A percentile compares a stretch with the other conserved stretches of the same genome.
phyloP scores from a whole-genome alignment of 2,329 filamentous ascomycete species.

The Ophiostoma sp. region DNA sequence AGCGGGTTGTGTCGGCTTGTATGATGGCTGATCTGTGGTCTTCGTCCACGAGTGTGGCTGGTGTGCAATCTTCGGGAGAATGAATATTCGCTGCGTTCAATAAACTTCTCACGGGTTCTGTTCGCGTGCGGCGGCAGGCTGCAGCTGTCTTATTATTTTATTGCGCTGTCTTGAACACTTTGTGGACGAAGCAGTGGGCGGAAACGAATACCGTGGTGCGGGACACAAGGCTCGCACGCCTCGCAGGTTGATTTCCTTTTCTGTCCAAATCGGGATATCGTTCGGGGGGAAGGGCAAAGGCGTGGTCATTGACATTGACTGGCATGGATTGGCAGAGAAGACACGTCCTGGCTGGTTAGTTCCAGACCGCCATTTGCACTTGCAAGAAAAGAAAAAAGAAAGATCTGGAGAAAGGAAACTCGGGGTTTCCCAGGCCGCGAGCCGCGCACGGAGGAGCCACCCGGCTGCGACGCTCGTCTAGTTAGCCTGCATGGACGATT shows the following conservation, averaged over 20 bases:
- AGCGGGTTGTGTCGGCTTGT: not conserved
- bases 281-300: not conserved
- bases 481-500: not conserved
- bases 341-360: not conserved
- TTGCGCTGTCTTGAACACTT: not conserved
- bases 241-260: not conserved
- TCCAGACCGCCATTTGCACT: conserved; percentile 10
- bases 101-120: not conserved
- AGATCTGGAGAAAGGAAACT: not conserved
- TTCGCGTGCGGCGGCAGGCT: not conserved
- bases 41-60: not conserved
- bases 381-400: not conserved
- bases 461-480: not conserved
- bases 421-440: conserved; percentile 4
- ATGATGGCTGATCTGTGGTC: not conserved
- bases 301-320: not conserved
- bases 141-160: not conserved
- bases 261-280: not conserved
- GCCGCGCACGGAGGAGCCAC: not conserved
- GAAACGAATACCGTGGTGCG: not conserved
- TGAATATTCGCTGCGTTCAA: not conserved
- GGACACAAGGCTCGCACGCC: conserved; percentile 1
- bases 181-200: not conserved
- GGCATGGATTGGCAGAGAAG: not conserved
- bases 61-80: not conserved